phyloP scores from a whole-genome alignment of 371 early-diverging fungal species.

The Haplosporangium sp. region DNA sequence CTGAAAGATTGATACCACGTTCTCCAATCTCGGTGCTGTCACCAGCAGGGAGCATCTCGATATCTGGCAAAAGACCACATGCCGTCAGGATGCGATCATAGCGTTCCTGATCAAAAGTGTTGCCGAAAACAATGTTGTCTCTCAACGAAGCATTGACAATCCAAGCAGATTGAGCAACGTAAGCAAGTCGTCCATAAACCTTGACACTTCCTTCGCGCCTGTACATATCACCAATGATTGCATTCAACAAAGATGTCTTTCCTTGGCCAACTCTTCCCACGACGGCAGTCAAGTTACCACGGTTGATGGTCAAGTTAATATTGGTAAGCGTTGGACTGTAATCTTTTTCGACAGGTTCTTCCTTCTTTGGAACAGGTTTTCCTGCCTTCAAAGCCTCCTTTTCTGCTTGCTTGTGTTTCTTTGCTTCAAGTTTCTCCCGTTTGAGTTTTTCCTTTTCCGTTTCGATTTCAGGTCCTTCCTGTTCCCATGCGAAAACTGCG shows the following conservation, averaged over 20 bases:
- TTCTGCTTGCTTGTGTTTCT: conserved; percentile 28
- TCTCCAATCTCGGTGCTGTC: conserved; percentile 71
- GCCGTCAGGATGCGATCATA: conserved; percentile 63
- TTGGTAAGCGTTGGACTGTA: conserved; percentile 35
- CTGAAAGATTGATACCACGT: conserved; percentile 64
- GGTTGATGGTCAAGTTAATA: conserved; percentile 49
- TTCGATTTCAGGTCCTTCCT: conserved; percentile 35
- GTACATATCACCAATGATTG: conserved; percentile 63
- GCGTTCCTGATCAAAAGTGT: conserved; percentile 56
- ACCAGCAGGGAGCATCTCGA: conserved; percentile 73
- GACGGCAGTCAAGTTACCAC: conserved; percentile 54
- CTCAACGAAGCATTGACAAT: conserved; percentile 63
- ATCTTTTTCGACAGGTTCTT: conserved; percentile 25
- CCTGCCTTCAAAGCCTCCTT: conserved; percentile 39
- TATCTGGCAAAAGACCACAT: conserved; percentile 69
- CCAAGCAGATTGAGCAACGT: conserved; percentile 67
- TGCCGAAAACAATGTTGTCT: conserved; percentile 68
- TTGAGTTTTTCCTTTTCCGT: conserved; percentile 25
- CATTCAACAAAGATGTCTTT: conserved; percentile 60
- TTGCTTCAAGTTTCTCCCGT: conserved; percentile 19
- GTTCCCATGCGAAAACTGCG: conserved; percentile 48
- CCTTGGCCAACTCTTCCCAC: conserved; percentile 65
- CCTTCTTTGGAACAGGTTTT: conserved; percentile 21
- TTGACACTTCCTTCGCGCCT: conserved; percentile 52
- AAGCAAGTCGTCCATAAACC: conserved; percentile 59